Evolutionary conservation across 2,329 filamentous ascomycete genomes (phyloP), one percentile per base, ranked within the genome.

Genomic region (Scytalidium lignicola): DNA sequence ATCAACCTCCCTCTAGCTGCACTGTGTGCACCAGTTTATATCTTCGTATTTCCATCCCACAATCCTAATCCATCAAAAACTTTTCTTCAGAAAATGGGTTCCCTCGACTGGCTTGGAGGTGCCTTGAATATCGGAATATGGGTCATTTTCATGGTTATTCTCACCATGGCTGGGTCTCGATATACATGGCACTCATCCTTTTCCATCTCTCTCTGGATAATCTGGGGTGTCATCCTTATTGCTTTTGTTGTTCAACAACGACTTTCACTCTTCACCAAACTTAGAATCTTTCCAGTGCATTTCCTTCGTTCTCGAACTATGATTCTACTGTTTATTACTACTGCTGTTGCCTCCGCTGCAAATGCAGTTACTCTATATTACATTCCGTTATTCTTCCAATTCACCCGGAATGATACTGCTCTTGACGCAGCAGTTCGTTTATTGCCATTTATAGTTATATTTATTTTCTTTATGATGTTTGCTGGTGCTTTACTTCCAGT

Each of bases 321-420:
- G 13, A 20, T 57, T n/a, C 49, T 62, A 2, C 46, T 59, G 1
- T 58, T 50, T 48, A 70, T 20, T 3, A 44, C 46, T 1, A 82
- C 76, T 58, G 65, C 82, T 4, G 23, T 63, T 20, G 63, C 68
- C 3, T 64, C 70, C 9, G 68, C 83, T 32, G 50, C 71, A 3
- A 67, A 79, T 47, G 80, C 81, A 51, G 43, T 59, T 2, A 20
- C 50, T 7, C 70, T 69, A 53, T 70, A 74, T 18, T 68, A 70
- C 32, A 65, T 74, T 43, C 70, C 76, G 41, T 71, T 78, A 48
- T 70, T 71, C 55, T 75, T 74, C 44, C 70, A 73, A 39, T 74
- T 75, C 50, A 72, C 76, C 40, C 66, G 70, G 10, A 72, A 71
- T 32, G 65, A 76, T 18, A 67, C 69, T 3, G 72, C 70, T 2